Evolutionary conservation across 140 eudicot genomes (phyloP).

Genomic region (Anethum foeniculum): DNA sequence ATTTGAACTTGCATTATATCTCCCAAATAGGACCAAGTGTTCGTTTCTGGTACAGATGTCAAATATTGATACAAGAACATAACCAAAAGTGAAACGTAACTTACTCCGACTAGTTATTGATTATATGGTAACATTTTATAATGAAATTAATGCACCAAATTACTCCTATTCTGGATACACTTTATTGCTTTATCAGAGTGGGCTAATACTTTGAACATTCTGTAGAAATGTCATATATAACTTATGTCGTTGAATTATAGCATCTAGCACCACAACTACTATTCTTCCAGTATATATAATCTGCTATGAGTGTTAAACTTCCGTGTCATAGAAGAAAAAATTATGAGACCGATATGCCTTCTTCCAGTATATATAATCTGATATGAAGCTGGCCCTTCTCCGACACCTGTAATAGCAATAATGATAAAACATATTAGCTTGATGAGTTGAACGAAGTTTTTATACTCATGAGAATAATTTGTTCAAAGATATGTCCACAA

Average conservation of each 20-base stretch:
- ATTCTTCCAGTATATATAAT: not conserved
- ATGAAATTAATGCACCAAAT: not conserved
- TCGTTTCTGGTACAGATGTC: not conserved
- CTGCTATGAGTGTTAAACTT: not conserved
- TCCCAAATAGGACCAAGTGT: not conserved
- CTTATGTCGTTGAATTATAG: not conserved
- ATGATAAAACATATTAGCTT: slow-evolving; percentile 1
- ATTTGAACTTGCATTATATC: not conserved
- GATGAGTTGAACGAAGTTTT: not conserved
- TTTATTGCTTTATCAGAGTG: not conserved
- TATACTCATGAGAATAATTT: slow-evolving; percentile 1
- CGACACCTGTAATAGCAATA: slow-evolving; percentile 18
- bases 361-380: slow-evolving; percentile 8
- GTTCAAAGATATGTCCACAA: not conserved
- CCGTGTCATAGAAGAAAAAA: slow-evolving; percentile 52
- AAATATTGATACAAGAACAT: not conserved
- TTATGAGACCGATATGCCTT: slow-evolving; percentile 58
- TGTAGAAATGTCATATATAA: not conserved
- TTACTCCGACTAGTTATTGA: not conserved
- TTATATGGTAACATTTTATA: not conserved
- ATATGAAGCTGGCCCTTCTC: slow-evolving; percentile 14
- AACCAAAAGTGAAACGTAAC: not conserved
- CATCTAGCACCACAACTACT: not conserved
- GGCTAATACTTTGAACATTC: not conserved
- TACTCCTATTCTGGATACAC: not conserved